phyloP scores from a whole-genome alignment of 495 filamentous ascomycete species.

The Hypomontagnella submonticulosa region DNA sequence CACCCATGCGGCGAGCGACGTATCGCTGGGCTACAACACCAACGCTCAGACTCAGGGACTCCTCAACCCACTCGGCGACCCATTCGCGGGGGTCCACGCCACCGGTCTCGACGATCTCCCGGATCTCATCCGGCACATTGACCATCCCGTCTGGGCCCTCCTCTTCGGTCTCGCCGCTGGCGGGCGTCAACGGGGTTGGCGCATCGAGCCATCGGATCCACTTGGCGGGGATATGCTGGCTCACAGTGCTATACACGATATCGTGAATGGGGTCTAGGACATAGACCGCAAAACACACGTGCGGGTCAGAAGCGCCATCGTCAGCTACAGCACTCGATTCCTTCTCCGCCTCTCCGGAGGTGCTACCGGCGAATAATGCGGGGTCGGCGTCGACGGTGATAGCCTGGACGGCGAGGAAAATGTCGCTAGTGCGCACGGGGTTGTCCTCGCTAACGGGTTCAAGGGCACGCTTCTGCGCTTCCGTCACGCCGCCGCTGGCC shows the following conservation, averaged over 20 bases:
- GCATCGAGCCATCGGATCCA: conserved; percentile 96
- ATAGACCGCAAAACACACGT: conserved; percentile 87
- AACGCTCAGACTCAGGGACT: conserved; percentile 79
- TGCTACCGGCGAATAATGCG: conserved; percentile 71
- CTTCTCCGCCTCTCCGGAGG: conserved; percentile 61
- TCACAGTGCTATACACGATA: conserved; percentile 85
- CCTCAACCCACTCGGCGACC: conserved; percentile 97
- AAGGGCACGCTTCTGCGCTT: conserved; percentile 78
- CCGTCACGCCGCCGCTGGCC: conserved; percentile 78
- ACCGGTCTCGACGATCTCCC: conserved; percentile 85
- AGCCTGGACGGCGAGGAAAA: conserved; percentile 94
- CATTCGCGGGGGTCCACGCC: conserved; percentile 96
- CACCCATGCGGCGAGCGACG: conserved; percentile 93
- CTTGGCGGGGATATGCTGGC: conserved; percentile 82
- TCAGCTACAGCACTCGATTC: conserved; percentile 61
- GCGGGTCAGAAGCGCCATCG: conserved; percentile 61
- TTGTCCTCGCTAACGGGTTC: conserved; percentile 82
- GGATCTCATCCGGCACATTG: conserved; percentile 81
- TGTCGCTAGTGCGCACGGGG: conserved; percentile 89
- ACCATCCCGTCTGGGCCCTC: conserved; percentile 35
- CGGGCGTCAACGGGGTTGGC: conserved; percentile 63
- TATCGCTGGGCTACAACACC: conserved; percentile 96
- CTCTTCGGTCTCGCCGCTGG: conserved; percentile 53
- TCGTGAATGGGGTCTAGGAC: conserved; percentile 92
- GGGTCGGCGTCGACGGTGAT: conserved; percentile 69